These are phyloP conservation scores for Lasiosphaeris hirsuta DNA, from an alignment of 495 filamentous ascomycete species.

Conservation along the genomic window DNA sequence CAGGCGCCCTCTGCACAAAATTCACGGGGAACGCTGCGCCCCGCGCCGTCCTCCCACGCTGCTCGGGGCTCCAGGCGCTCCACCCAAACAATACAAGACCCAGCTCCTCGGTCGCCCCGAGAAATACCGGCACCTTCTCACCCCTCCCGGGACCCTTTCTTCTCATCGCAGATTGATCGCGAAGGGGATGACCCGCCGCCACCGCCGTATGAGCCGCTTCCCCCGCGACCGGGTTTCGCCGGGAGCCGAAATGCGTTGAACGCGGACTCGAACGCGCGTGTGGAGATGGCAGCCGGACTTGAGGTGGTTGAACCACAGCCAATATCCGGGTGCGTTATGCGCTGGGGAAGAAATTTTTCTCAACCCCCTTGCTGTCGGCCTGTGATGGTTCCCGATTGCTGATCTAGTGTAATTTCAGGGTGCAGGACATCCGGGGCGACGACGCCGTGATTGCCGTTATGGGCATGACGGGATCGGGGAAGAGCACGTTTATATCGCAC, in stretches of 20 bases:
- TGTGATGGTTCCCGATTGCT: background rate
- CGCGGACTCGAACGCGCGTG: background rate
- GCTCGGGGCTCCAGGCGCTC: background rate
- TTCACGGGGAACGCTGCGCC: too few species aligned
- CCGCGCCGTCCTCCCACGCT: background rate
- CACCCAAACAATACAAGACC: background rate
- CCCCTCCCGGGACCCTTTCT: background rate
- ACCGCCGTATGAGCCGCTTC: background rate
- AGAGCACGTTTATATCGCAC: conserved; percentile 12
- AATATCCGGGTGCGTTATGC: background rate
- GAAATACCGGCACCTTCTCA: too few species aligned
- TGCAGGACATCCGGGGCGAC: background rate
- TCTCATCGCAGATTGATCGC: background rate
- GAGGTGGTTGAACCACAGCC: background rate
- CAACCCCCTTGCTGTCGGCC: too few species aligned
- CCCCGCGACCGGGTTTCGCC: background rate
- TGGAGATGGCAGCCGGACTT: background rate
- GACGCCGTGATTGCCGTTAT: conserved; percentile 9
- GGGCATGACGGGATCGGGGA: conserved; percentile 11
- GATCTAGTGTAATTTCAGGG: background rate
- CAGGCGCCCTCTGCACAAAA: background rate
- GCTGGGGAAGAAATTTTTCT: too few species aligned
- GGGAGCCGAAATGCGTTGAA: background rate
- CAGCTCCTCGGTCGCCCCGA: background rate
- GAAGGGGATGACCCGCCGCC: background rate